phyloP scores from a whole-genome alignment of 2,329 filamentous ascomycete species.

The Dactylellina sp. region DNA sequence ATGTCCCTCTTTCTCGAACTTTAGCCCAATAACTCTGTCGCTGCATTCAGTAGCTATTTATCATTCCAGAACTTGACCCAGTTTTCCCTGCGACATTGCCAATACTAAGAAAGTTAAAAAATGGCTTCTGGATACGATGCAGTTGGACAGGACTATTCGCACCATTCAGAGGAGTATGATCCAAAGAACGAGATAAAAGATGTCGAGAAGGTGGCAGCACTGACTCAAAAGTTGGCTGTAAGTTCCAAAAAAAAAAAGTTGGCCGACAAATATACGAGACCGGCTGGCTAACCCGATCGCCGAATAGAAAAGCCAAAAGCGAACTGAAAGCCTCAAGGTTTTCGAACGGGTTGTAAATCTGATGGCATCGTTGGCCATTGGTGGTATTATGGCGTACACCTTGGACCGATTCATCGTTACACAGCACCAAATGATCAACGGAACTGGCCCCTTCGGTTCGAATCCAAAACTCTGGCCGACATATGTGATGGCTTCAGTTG shows the following conservation, averaged over 20 bases:
- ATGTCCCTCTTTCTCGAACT: background rate
- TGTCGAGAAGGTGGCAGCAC: conserved; percentile 24
- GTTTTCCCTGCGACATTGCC: background rate
- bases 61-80: background rate
- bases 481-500: conserved; percentile 39
- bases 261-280: too few species aligned
- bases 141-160: conserved; percentile 5
- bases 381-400: conserved; percentile 49
- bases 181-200: conserved; percentile 34
- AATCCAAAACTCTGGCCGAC: conserved; percentile 56
- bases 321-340: conserved; percentile 13
- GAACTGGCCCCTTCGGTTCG: conserved; percentile 42
- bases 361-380: conserved; percentile 26
- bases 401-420: conserved; percentile 36
- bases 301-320: conserved; percentile 49
- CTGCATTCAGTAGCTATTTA: background rate
- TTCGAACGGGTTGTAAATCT: conserved; percentile 47
- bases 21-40: background rate
- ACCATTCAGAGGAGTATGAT: background rate
- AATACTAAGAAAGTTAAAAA: too few species aligned
- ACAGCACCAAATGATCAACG: conserved; percentile 45
- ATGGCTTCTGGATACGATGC: conserved; percentile 27
- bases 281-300: too few species aligned
- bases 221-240: conserved; percentile 30
- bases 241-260: conserved; percentile 4